phyloP scores from a whole-genome alignment of 169 alveolate species.

The Plasmodium berghei region DNA sequence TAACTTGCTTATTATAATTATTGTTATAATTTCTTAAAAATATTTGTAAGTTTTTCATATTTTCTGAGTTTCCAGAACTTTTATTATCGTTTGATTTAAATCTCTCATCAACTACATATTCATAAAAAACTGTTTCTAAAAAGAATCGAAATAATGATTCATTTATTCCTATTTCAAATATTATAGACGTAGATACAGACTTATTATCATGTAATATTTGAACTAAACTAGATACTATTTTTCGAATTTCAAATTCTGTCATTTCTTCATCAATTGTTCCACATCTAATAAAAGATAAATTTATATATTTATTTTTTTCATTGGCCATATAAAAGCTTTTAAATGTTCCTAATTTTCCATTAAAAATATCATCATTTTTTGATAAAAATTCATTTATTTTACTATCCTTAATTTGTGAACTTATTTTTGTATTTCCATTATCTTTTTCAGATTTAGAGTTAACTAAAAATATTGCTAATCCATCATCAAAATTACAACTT shows the following conservation, averaged over 20 bases:
- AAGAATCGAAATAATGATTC: slow-evolving; percentile 46
- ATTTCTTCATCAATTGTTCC: slow-evolving; percentile 35
- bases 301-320: slow-evolving; percentile 32
- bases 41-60: slow-evolving; percentile 18
- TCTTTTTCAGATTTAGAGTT: slow-evolving; percentile 19
- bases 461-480: slow-evolving; percentile 34
- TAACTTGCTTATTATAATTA: slow-evolving; percentile 12
- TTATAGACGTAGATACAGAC: slow-evolving; percentile 13
- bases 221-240: slow-evolving; percentile 22
- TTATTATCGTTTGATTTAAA: slow-evolving; percentile 12
- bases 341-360: slow-evolving; percentile 60
- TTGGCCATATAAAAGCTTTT: slow-evolving; percentile 38
- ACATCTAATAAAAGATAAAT: slow-evolving; percentile 54
- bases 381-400: slow-evolving; percentile 26
- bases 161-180: slow-evolving; percentile 45
- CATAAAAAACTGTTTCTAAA: slow-evolving; percentile 49
- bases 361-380: slow-evolving; percentile 26
- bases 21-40: slow-evolving; percentile 25
- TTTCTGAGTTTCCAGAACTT: background rate
- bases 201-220: slow-evolving; percentile 39
- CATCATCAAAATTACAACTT: slow-evolving; percentile 16
- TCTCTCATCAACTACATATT: slow-evolving; percentile 67
- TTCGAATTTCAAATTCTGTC: slow-evolving; percentile 46
- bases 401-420: slow-evolving; percentile 13
- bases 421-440: slow-evolving; percentile 19